phyloP scores from a whole-genome alignment of 495 filamentous ascomycete species.

The Lichina pygmaea region DNA sequence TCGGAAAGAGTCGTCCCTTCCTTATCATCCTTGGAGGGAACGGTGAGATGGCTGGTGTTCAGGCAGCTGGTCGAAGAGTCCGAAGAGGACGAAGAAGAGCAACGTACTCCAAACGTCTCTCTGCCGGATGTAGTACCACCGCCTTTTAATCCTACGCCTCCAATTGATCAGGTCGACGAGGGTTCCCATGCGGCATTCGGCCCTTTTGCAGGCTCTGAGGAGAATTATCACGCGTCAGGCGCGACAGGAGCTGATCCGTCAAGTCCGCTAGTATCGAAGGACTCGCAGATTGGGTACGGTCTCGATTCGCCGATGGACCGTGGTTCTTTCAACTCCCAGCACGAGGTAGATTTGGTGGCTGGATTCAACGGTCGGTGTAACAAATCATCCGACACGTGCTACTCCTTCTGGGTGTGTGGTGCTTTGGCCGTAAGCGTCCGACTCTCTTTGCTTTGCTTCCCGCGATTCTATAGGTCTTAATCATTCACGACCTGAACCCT shows the following conservation, averaged over 20 bases:
- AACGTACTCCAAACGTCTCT: not conserved
- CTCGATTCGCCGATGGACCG: too few species aligned
- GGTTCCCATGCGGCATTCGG: too few species aligned
- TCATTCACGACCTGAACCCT: not conserved
- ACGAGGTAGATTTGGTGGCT: slow-evolving; percentile 6
- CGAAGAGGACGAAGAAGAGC: slow-evolving; percentile 20
- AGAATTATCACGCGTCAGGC: too few species aligned
- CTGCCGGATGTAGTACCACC: too few species aligned
- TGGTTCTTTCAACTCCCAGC: too few species aligned
- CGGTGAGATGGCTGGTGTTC: slow-evolving; percentile 37
- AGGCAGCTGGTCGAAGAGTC: slow-evolving; percentile 31
- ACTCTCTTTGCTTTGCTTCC: not conserved
- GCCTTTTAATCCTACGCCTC: too few species aligned
- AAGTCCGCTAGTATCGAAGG: too few species aligned
- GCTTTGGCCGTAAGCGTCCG: slow-evolving; percentile 27
- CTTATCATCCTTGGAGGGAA: slow-evolving; percentile 14
- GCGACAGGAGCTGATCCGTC: too few species aligned
- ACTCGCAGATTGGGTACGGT: too few species aligned
- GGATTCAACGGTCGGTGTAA: slow-evolving; percentile 78
- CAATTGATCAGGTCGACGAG: too few species aligned
- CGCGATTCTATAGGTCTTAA: not conserved
- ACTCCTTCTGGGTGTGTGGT: slow-evolving; percentile 69
- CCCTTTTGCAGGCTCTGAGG: too few species aligned
- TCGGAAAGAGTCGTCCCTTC: not conserved
- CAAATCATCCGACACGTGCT: slow-evolving; percentile 81